Percentiles rank a stretch among this genome's conserved stretches.
phyloP scores from a whole-genome alignment of 805 yeast genomes.

The Kazachstania africana region DNA sequence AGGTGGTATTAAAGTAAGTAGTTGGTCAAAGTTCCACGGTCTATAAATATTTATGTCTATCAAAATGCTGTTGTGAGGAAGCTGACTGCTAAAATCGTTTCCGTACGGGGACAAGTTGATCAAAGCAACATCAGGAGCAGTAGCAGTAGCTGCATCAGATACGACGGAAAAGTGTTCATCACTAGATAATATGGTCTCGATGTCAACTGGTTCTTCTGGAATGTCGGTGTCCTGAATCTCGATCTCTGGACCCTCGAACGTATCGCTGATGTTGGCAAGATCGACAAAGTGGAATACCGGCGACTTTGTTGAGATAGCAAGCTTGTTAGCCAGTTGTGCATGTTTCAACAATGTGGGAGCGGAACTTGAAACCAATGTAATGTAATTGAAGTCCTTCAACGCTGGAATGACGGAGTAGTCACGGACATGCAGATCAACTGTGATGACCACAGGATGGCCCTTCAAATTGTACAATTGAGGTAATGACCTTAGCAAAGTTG shows the following conservation, averaged over 20 bases:
- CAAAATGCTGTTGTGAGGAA: constrained; percentile 26
- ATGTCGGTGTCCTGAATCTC: neutral
- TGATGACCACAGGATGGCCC: constrained; percentile 40
- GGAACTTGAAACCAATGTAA: constrained; percentile 56
- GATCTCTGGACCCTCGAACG: no score
- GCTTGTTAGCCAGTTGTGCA: constrained; percentile 45
- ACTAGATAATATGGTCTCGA: neutral
- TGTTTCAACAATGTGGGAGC: constrained; percentile 41
- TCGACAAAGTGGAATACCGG: constrained; percentile 67
- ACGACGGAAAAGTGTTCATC: neutral
- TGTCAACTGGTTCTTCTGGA: no score
- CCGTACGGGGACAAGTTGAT: constrained; percentile 54
- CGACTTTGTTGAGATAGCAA: constrained; percentile 35
- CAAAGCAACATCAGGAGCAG: neutral
- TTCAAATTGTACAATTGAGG: constrained; percentile 41
- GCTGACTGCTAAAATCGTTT: constrained; percentile 31
- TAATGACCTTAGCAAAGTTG: constrained; percentile 43
- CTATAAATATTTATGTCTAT: constrained; percentile 54
- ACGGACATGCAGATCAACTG: constrained; percentile 42
- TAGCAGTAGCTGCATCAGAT: neutral
- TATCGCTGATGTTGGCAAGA: constrained; percentile 1
- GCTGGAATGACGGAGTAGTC: constrained; percentile 66
- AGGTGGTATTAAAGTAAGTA: constrained; percentile 41
- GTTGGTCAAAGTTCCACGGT: constrained; percentile 52
- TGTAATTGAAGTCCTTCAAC: constrained; percentile 55